Base-by-base conservation (phyloP, 768 basidiomycete genomes). In the Lenzites betulinus region DNA sequence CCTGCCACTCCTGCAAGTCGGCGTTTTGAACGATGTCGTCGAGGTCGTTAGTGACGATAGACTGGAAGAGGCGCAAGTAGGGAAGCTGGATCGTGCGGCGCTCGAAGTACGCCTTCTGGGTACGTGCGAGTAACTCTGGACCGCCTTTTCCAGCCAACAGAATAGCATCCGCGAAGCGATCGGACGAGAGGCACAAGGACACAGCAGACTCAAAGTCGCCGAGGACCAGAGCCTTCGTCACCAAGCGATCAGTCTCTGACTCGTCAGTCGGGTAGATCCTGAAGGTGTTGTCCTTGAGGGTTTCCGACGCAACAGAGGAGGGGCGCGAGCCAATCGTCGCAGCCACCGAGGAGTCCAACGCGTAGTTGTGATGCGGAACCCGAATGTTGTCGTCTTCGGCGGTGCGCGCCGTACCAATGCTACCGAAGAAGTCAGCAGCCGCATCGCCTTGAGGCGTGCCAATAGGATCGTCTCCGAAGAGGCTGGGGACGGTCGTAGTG, bases 151-250 rank as follows among this genome's bases (percentile, higher is more conserved):
- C 94, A 30, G 97, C 93, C 13, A 98, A 84, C 13, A 99, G 80
- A 52, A 98, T 90, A 0, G 97, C 97, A 69, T 99, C 97, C 1
- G 97, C 95, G 67, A 86, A 98, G 30, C 95, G 84, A 51, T 94
- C 90, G 0, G 88, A 84, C 0, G 93, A 90, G 16, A 98, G 81
- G 72, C 95, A 97, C 1, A 98, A 79, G 2, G 90, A 87, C 18
- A 98, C 97, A 1, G 97, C 96, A 16, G 87, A 89, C 66, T 85
- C 83, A 64, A 98, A 98, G 73, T 99, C 95, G n/a, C 97, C 96
- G 11, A 98, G 79, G 2, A 99, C 93, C 39, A 98, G 81, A 2
- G 96, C 92, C 69, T 93, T 93, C 1, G 96, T 97, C 65, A 98
- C 82, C 16, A 99, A 79, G 20, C 86, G 81, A 68, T 98, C 95